Evolutionary conservation across 106 monocot species (phyloP).

Genomic region (Dioscorea zingiberensis): DNA sequence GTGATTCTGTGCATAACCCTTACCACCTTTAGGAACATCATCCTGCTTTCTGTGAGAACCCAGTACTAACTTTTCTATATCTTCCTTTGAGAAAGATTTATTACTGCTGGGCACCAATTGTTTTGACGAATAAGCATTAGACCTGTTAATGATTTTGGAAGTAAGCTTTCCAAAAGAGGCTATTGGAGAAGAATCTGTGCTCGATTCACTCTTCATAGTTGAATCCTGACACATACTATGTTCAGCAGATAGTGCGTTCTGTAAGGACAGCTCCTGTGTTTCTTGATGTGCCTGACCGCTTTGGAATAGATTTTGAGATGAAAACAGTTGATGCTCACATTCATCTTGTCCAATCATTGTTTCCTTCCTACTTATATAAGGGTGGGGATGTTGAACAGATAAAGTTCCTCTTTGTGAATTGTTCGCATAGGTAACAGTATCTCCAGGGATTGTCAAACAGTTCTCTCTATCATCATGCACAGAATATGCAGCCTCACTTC

Average conservation of each 20-base stretch:
- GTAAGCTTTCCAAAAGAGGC: conserved; percentile 26
- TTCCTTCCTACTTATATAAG: conserved; percentile 5
- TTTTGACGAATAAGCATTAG: conserved; percentile 16
- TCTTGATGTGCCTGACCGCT: background rate
- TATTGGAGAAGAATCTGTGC: conserved; percentile 55
- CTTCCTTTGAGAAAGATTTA: conserved; percentile 10
- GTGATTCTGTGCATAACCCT: conserved; percentile 6
- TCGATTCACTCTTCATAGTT: conserved; percentile 36
- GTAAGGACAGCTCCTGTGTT: background rate
- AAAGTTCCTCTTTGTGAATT: background rate
- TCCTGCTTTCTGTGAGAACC: conserved; percentile 6
- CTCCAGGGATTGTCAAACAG: conserved; percentile 1
- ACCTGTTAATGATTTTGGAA: conserved; percentile 13
- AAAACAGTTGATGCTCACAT: conserved; percentile 4
- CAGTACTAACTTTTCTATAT: conserved; percentile 13
- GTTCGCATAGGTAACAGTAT: conserved; percentile 1
- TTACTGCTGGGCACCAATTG: conserved; percentile 13
- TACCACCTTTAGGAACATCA: conserved; percentile 9
- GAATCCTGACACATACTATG: conserved; percentile 16
- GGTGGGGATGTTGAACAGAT: background rate
- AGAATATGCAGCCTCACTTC: background rate
- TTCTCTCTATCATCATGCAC: background rate
- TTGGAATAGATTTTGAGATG: conserved; percentile 6
- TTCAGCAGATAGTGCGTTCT: conserved; percentile 16
- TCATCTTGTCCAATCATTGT: background rate